These are phyloP conservation scores for Symbiodinium pilosum DNA, from an alignment of 73 alveolate genomes.

Conservation along the genomic window DNA sequence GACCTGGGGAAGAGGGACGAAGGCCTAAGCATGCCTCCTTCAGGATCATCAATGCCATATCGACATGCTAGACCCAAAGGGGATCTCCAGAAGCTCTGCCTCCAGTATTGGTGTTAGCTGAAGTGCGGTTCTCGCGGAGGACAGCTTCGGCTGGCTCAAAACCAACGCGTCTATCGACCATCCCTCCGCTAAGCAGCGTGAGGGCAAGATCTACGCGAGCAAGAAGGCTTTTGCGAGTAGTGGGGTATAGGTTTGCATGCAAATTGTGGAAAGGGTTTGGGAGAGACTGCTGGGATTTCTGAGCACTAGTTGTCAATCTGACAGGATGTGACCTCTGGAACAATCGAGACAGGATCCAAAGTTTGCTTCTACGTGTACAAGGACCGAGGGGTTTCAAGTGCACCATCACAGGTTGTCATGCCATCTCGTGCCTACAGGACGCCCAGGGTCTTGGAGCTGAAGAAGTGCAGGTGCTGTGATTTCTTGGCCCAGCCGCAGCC, in stretches of 20 bases:
- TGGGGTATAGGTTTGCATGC: too few species aligned
- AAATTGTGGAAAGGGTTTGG: too few species aligned
- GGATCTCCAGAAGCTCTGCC: too few species aligned
- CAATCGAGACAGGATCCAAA: constrained; percentile 40
- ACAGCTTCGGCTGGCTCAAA: constrained; percentile 94
- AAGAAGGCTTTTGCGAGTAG: too few species aligned
- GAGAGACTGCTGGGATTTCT: too few species aligned
- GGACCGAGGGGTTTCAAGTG: constrained; percentile 1
- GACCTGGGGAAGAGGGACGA: neutral
- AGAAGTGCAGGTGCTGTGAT: constrained; percentile 94
- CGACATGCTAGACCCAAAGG: too few species aligned
- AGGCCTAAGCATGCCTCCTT: too few species aligned
- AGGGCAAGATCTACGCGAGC: constrained; percentile 89
- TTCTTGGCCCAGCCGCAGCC: neutral
- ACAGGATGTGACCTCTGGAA: constrained; percentile 68
- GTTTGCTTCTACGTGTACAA: constrained; percentile 91
- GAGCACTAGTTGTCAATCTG: neutral
- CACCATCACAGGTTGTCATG: neutral
- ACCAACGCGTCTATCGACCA: constrained; percentile 34
- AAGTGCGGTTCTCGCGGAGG: neutral
- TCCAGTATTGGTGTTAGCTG: too few species aligned
- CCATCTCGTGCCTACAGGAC: constrained; percentile 14
- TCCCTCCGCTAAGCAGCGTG: constrained; percentile 82
- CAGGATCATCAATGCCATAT: too few species aligned
- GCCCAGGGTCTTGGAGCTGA: constrained; percentile 93